Evolutionary conservation across 257 asterid species (phyloP), one percentile per base, ranked within the genome.

Genomic region (Solanum arcanum): DNA sequence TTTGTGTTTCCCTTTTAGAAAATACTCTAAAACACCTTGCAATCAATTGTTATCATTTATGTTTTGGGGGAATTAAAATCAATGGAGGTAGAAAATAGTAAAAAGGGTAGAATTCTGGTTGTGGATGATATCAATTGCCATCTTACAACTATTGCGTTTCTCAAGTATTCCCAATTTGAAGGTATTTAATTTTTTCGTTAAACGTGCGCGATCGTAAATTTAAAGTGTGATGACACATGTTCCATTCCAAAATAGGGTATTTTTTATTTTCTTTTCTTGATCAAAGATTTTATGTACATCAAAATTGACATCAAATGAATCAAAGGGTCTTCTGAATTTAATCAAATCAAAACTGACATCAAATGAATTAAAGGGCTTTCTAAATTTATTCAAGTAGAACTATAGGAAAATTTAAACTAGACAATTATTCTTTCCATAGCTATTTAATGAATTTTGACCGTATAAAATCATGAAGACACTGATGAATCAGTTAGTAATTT

Each of bases 61-160:
- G 66, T 7, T 59, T 59, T 59, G 20, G n/a, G 25, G 25, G 2
- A 20, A 20, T 62, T 62, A 29, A 62, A 62, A 62, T 23, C 69
- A 76, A 76, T 78, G 84, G 41, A 46, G 3, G 84, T 46, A 44
- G 41, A 35, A 78, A 78, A 27, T 15, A 27, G 9, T 25, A n/a
- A 78, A 78, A 44, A 87, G 5, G 77, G 87, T 37, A 94, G 83
- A 76, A 86, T 92, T 90, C 66, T 94, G 87, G 93, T 93, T 46
- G 97, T 92, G 6, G 97, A 94, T 70, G 95, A 92, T 83, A 83
- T 82, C 9, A 90, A 91, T 1, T 92, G 92, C 87, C 92, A 92
- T 76, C 25, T 93, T 29, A 29, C 29, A 29, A 29, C 29, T 29
- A 29, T 29, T 29, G 29, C 29, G 2, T 29, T 2, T 2, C 29